These are phyloP conservation scores for Calonectria ilicicola DNA, from an alignment of 2,329 filamentous ascomycete genomes.

Conservation along the genomic window DNA sequence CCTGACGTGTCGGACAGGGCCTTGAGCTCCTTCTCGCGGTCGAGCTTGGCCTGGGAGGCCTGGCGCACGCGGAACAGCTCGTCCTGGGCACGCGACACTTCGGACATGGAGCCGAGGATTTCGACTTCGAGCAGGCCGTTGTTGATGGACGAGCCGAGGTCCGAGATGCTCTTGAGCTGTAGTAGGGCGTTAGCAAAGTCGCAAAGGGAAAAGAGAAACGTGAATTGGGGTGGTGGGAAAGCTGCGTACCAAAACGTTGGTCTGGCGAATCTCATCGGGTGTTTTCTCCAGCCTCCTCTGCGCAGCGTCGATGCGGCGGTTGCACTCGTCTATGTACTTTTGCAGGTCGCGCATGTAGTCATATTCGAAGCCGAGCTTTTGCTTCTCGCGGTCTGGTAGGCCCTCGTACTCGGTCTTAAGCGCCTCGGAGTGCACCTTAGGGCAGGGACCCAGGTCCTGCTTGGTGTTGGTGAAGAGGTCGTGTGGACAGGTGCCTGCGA, in stretches of 20 bases:
- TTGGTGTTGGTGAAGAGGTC: conserved; percentile 99
- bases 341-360: conserved; percentile 97
- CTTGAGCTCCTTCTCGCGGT: conserved; percentile 89
- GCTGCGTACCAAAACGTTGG: conserved; percentile 78
- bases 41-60: conserved; percentile 83
- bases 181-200: conserved; percentile 21
- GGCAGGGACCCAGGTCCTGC: conserved; percentile 91
- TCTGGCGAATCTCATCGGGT: conserved; percentile 96
- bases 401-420: conserved; percentile 90
- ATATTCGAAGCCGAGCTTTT: conserved; percentile 90
- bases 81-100: conserved; percentile 84
- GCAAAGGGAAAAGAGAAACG: not conserved
- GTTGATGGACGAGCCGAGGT: conserved; percentile 82
- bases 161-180: conserved; percentile 83
- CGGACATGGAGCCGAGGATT: conserved; percentile 83
- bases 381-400: conserved; percentile 77
- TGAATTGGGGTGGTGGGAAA: not conserved
- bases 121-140: conserved; percentile 87
- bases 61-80: conserved; percentile 89
- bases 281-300: conserved; percentile 96
- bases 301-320: conserved; percentile 89
- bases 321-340: conserved; percentile 97
- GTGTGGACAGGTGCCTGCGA: conserved; percentile 94
- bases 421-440: conserved; percentile 88
- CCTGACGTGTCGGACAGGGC: conserved; percentile 91